Percentiles rank a stretch among this genome's conserved stretches.
Conservation (phyloP, 306 rosid species). For the Pterocarpus macrocarpus region DNA sequence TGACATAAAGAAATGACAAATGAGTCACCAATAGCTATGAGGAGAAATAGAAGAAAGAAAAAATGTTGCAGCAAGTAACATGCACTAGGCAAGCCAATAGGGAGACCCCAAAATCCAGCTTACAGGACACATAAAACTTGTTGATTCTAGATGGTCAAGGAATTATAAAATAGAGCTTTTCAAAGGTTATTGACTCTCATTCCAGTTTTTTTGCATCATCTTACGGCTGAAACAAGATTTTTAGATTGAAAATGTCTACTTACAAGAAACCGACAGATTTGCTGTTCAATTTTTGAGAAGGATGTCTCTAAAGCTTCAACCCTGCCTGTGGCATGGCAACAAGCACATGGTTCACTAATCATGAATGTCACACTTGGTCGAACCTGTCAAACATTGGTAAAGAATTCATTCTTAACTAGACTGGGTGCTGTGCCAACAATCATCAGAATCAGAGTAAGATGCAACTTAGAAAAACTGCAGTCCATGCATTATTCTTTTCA, state of each 20-base stretch:
- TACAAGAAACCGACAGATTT: slow-evolving; percentile 87
- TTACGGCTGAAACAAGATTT: slow-evolving; percentile 29
- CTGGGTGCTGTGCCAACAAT: slow-evolving; percentile 33
- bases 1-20: slow-evolving; percentile 5
- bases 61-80: slow-evolving; percentile 12
- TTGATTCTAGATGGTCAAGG: slow-evolving; percentile 1
- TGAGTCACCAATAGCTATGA: not conserved
- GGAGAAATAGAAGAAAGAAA: slow-evolving; percentile 17
- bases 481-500: slow-evolving; percentile 42
- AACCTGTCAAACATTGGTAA: slow-evolving; percentile 68
- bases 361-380: slow-evolving; percentile 98
- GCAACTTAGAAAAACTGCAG: slow-evolving; percentile 22
- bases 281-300: slow-evolving; percentile 95
- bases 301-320: slow-evolving; percentile 97
- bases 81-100: not conserved
- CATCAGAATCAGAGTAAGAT: slow-evolving; percentile 44
- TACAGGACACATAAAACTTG: slow-evolving; percentile 11
- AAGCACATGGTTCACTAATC: slow-evolving; percentile 93
- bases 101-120: slow-evolving; percentile 12
- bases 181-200: slow-evolving; percentile 15
- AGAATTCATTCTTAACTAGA: slow-evolving; percentile 26
- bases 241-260: slow-evolving; percentile 50
- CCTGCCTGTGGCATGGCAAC: slow-evolving; percentile 98
- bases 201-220: slow-evolving; percentile 2
- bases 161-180: slow-evolving; percentile 31